Evolutionary conservation across 345 rosid species (phyloP), one percentile per base, ranked within the genome.

Genomic region (Citrus glauca): DNA sequence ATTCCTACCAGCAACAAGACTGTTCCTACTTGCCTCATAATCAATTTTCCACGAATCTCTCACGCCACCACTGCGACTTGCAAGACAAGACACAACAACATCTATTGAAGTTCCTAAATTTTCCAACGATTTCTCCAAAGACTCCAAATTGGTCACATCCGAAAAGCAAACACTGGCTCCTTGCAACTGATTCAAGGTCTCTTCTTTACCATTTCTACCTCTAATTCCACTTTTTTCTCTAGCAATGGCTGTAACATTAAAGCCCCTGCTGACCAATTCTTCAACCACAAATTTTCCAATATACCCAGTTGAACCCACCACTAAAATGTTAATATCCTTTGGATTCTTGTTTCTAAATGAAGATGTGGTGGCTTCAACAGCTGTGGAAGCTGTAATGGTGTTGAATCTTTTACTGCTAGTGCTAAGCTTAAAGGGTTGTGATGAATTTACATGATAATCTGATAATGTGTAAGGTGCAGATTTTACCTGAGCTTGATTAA

Each of bases 1-100:
- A 24, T 88, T 95, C 84, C 77, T 90, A 17, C 97, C 99, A 9
- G 96, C 99, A 60, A 88, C 40, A 57, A 95, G 97, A 78, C 96
- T 95, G 80, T 92, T 93, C 83, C 82, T 93, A 3, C 95, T 91
- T 48, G 99, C 97, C 81, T 93, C 94, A 57, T 93, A 95, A 73
- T 95, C 99, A 72, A 95, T 95, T 77, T 86, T 91, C 98, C 99
- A 91, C 13, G 99, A 95, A 88, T 95, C 99, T 68, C 86, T 89
- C 30, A 95, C 90, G 45, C 98, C 98, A 27, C 98, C 99, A 35
- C 79, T 73, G 7, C 99, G 93, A 64, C 97, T 92, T 65, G 99
- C 99, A 38, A 95, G 93, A 72, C 99, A 95, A 9, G 99, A 95
- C 9, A 95, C 94, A 57, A 93, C 96, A 35, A 95, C 96, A 77